Conservation (phyloP, 129 eudicot genomes). For the Artemisia tridentata region DNA sequence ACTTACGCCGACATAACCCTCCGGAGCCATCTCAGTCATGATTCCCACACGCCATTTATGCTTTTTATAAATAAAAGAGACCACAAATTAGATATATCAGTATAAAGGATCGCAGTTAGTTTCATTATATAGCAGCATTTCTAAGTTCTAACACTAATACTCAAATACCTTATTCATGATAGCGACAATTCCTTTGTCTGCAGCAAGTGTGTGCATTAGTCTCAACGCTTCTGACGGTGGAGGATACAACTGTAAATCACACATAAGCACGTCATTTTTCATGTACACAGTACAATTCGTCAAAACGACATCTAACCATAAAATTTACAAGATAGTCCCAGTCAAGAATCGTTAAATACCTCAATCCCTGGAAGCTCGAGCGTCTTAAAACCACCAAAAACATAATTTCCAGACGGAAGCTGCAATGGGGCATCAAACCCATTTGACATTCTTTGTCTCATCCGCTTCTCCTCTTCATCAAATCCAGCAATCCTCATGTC, state of each 20-base stretch:
- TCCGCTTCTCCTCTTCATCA: constrained; percentile 89
- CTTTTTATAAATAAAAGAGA: constrained; percentile 37
- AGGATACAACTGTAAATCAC: constrained; percentile 62
- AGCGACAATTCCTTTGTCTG: constrained; percentile 93
- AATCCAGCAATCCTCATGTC: constrained; percentile 87
- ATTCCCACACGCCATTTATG: constrained; percentile 97
- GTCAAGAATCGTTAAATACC: constrained; percentile 35
- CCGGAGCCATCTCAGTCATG: constrained; percentile 98
- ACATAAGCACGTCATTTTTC: constrained; percentile 23
- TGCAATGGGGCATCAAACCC: constrained; percentile 39
- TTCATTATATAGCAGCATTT: constrained; percentile 6
- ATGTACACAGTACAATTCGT: not conserved
- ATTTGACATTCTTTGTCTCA: constrained; percentile 46
- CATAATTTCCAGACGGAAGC: constrained; percentile 80
- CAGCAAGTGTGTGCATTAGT: constrained; percentile 90
- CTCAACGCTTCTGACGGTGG: constrained; percentile 83
- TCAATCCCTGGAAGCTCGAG: constrained; percentile 78
- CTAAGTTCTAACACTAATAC: not conserved
- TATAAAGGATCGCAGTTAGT: not conserved
- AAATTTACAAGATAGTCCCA: not conserved
- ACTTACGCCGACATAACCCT: constrained; percentile 91
- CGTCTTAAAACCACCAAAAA: constrained; percentile 75
- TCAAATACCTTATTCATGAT: constrained; percentile 80
- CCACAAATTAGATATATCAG: constrained; percentile 19
- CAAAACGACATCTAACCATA: not conserved